Conservation (phyloP, 768 basidiomycete species). For the Trametes gibbosa region DNA sequence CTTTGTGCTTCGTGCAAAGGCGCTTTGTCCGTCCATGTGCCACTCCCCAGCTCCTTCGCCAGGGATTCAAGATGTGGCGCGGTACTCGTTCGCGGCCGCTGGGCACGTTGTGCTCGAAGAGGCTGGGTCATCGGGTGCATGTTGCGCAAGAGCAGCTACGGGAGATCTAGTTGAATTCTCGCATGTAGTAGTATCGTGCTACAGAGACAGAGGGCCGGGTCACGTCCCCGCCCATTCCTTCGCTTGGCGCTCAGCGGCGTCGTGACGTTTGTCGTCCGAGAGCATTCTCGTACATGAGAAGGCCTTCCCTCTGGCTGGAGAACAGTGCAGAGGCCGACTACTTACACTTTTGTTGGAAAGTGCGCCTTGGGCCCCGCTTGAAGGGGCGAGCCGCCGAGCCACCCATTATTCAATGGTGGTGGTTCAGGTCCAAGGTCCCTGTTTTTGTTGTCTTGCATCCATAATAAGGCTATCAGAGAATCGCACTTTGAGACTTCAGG, state of each 20-base stretch:
- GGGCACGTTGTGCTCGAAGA: too few relatives aligned
- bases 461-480: too few relatives aligned
- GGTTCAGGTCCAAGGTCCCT: conserved; percentile 1
- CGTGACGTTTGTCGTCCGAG: not conserved
- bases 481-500: too few relatives aligned
- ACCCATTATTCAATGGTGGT: not conserved
- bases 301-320: not conserved
- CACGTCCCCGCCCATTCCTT: not conserved
- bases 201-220: too few relatives aligned
- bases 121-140: too few relatives aligned
- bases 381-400: not conserved
- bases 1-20: too few relatives aligned
- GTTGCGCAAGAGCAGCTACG: not conserved
- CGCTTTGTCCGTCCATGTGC: too few relatives aligned
- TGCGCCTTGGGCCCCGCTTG: not conserved
- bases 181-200: too few relatives aligned
- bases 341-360: conserved; percentile 1
- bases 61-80: too few relatives aligned
- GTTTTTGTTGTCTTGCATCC: too few relatives aligned
- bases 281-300: not conserved
- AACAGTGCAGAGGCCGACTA: not conserved
- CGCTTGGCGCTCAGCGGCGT: not conserved
- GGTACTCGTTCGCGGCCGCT: too few relatives aligned
- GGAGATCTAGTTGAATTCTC: not conserved
- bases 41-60: too few relatives aligned